Percentiles rank a stretch among this genome's conserved stretches.
Conservation (phyloP, 2,329 filamentous ascomycete genomes). For the Pseudocercospora eumusae region DNA sequence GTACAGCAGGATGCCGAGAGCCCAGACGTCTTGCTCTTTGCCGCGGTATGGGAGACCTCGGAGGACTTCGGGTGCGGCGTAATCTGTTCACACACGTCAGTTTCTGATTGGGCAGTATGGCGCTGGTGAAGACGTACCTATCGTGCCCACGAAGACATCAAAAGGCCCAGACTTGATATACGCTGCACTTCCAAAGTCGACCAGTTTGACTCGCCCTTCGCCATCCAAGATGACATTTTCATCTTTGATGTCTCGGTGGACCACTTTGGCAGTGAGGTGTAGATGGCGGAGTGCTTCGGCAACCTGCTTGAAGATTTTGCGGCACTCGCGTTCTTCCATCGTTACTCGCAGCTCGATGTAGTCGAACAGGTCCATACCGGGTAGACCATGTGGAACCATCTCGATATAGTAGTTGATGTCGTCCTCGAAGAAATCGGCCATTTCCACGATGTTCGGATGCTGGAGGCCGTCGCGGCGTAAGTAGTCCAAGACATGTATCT, state of each 20-base stretch:
- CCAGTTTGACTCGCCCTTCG: conserved; percentile 92
- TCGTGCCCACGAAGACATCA: conserved; percentile 97
- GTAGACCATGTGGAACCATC: conserved; percentile 91
- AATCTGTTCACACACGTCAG: conserved; percentile 62
- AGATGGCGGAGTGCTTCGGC: conserved; percentile 86
- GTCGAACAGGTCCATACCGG: conserved; percentile 98
- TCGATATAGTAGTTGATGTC: conserved; percentile 97
- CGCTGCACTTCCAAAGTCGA: conserved; percentile 95
- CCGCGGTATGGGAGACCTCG: conserved; percentile 89
- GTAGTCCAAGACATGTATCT: conserved; percentile 96
- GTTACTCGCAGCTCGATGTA: conserved; percentile 95
- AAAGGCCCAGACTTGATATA: conserved; percentile 99
- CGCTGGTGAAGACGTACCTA: conserved; percentile 63
- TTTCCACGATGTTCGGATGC: conserved; percentile 68
- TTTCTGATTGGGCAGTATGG: background rate
- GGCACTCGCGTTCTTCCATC: conserved; percentile 93
- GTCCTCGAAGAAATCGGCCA: conserved; percentile 72
- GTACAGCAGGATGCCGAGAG: conserved; percentile 92
- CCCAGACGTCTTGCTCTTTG: conserved; percentile 98
- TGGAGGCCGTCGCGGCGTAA: conserved; percentile 70
- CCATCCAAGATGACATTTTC: conserved; percentile 97
- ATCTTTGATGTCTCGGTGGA: conserved; percentile 98
- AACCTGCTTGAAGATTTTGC: conserved; percentile 94
- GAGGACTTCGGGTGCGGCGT: conserved; percentile 96
- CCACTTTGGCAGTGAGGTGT: conserved; percentile 85